These are phyloP conservation scores for Pseudogymnoascus sp. DNA, from an alignment of 2,329 filamentous ascomycete species.

Conservation along the genomic window DNA sequence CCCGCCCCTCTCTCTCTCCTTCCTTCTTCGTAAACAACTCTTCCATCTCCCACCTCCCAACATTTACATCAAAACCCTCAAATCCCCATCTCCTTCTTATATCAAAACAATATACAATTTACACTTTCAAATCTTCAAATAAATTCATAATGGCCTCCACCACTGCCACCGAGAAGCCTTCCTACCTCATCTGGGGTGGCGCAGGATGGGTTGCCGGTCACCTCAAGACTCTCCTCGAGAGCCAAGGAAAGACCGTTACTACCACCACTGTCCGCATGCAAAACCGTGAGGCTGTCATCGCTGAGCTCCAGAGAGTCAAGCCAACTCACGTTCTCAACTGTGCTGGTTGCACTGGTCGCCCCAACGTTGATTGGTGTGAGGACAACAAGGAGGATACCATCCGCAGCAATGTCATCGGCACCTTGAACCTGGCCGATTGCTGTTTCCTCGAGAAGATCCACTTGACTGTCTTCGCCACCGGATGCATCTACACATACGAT, in stretches of 20 bases:
- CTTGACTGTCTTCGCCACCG: slow-evolving; percentile 59
- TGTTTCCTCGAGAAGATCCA: slow-evolving; percentile 54
- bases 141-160: slow-evolving; percentile 3
- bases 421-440: slow-evolving; percentile 54
- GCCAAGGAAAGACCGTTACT: slow-evolving; percentile 53
- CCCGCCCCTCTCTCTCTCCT: not conserved
- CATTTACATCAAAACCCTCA: not conserved
- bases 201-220: slow-evolving; percentile 58
- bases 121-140: not conserved
- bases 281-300: slow-evolving; percentile 48
- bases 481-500: slow-evolving; percentile 61
- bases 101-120: not conserved
- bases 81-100: not conserved
- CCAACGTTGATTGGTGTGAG: slow-evolving; percentile 67
- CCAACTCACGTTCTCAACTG: slow-evolving; percentile 62
- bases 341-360: slow-evolving; percentile 58
- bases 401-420: slow-evolving; percentile 60
- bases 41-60: not conserved
- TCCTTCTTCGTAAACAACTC: slow-evolving; percentile 1
- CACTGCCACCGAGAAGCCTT: slow-evolving; percentile 28
- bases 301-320: slow-evolving; percentile 49
- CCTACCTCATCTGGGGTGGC: slow-evolving; percentile 59
- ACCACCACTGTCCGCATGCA: slow-evolving; percentile 60
- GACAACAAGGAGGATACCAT: slow-evolving; percentile 61
- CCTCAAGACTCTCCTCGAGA: slow-evolving; percentile 50